A percentile compares a stretch with the other conserved stretches of the same genome.
These are phyloP conservation scores for Lagenaria siceraria DNA, from an alignment of 306 rosid genomes.

Conservation along the genomic window DNA sequence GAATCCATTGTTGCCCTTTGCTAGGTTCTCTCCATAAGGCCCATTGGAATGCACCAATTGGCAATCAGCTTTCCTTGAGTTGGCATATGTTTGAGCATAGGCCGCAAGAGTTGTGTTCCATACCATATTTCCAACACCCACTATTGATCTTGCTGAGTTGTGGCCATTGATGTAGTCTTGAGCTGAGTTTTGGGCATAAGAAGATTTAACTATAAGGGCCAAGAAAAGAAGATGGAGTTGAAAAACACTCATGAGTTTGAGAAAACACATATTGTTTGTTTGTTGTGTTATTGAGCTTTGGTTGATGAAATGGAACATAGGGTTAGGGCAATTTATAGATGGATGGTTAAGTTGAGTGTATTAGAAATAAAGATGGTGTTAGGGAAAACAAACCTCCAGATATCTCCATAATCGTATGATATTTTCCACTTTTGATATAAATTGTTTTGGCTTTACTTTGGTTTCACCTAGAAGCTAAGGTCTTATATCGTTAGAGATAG, in stretches of 20 bases:
- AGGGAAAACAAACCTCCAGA: too few relatives aligned
- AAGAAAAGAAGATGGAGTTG: background rate
- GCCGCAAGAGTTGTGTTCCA: constrained; percentile 12
- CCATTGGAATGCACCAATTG: constrained; percentile 10
- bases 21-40: constrained; percentile 12
- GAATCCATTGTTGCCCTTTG: constrained; percentile 9
- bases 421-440: too few relatives aligned
- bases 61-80: constrained; percentile 9
- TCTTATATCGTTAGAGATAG: too few relatives aligned
- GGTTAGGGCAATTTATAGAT: background rate
- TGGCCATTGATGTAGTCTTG: background rate
- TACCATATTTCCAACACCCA: background rate
- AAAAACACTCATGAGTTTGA: background rate
- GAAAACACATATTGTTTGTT: background rate
- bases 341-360: background rate
- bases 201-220: background rate
- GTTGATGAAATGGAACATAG: background rate
- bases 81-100: constrained; percentile 15
- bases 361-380: background rate
- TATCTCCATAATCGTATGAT: too few relatives aligned
- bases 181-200: background rate
- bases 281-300: background rate
- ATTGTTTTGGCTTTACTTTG: too few relatives aligned
- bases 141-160: background rate
- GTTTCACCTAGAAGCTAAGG: too few relatives aligned